Percentiles rank a stretch among this genome's conserved stretches.
Conservation (phyloP, 352 stramenopile species). For the Pythium rhizo-oryzae region DNA sequence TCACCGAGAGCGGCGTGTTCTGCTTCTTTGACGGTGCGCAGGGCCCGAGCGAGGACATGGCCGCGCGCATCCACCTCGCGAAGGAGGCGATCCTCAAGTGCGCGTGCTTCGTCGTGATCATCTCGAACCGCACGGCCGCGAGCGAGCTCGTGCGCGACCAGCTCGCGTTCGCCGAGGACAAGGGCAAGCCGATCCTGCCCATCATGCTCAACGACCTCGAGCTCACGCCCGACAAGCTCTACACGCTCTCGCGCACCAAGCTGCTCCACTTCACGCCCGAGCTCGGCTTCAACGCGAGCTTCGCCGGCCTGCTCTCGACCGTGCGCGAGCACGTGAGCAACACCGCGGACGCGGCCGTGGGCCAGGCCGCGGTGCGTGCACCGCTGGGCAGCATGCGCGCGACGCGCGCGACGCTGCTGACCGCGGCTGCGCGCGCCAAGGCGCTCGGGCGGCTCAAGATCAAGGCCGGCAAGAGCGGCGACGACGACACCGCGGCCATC, state of each 20-base stretch:
- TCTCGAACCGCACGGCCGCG: conserved; percentile 64
- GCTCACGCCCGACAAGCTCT: conserved; percentile 73
- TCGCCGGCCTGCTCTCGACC: conserved; percentile 47
- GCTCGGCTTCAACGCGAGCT: conserved; percentile 78
- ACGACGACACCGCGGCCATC: background rate
- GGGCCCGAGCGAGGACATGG: conserved; percentile 48
- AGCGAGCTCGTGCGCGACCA: conserved; percentile 85
- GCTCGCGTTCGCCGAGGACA: conserved; percentile 81
- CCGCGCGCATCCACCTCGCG: conserved; percentile 59
- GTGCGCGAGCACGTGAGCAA: conserved; percentile 50
- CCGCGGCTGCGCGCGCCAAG: conserved; percentile 15
- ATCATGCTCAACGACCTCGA: conserved; percentile 82
- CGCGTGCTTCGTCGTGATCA: conserved; percentile 67
- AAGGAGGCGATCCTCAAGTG: conserved; percentile 85
- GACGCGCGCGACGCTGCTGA: conserved; percentile 26
- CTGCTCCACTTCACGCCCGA: conserved; percentile 83
- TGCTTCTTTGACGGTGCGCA: conserved; percentile 62
- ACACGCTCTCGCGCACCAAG: conserved; percentile 70
- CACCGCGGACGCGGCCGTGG: background rate
- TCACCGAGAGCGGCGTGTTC: conserved; percentile 52
- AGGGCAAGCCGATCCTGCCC: conserved; percentile 67
- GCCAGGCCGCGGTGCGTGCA: background rate
- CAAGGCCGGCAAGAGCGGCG: conserved; percentile 10
- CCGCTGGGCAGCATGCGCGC: conserved; percentile 1
- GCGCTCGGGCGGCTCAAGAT: conserved; percentile 29